Percentiles rank a stretch among this genome's conserved stretches.
phyloP scores from a whole-genome alignment of 169 alveolate species.

The Plasmodium falciparum region DNA sequence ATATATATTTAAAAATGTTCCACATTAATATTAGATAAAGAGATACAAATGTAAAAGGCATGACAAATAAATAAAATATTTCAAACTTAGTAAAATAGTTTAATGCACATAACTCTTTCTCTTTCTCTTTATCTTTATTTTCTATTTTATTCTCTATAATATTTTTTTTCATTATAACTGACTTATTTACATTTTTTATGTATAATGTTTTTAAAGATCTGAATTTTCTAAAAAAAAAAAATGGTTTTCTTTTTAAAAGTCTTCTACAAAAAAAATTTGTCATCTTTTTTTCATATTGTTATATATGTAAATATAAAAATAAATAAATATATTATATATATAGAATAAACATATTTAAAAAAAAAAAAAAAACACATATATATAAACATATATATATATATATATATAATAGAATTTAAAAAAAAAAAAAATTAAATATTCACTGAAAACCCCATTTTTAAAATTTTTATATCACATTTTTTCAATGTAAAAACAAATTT shows the following conservation, averaged over 20 bases:
- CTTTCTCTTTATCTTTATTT: conserved; percentile 7
- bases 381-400: not conserved
- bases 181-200: not conserved
- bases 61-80: conserved; percentile 36
- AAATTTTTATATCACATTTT: not conserved
- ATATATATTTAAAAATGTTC: conserved; percentile 59
- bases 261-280: conserved; percentile 24
- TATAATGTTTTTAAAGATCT: conserved; percentile 5
- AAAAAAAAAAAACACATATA: not conserved
- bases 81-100: conserved; percentile 43
- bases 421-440: conserved; percentile 9
- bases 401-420: not conserved
- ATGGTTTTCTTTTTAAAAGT: conserved; percentile 17
- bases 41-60: conserved; percentile 57
- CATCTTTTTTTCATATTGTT: conserved; percentile 20
- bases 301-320: too few relatives aligned
- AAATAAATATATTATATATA: too few relatives aligned
- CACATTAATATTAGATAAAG: conserved; percentile 32
- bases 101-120: conserved; percentile 13
- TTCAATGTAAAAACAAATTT: conserved; percentile 22
- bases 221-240: conserved; percentile 1
- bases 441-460: not conserved
- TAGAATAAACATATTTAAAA: not conserved
- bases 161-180: conserved; percentile 12
- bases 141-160: not conserved